These are phyloP conservation scores for Pythium rishiriense DNA, from an alignment of 352 stramenopile species.

Conservation along the genomic window DNA sequence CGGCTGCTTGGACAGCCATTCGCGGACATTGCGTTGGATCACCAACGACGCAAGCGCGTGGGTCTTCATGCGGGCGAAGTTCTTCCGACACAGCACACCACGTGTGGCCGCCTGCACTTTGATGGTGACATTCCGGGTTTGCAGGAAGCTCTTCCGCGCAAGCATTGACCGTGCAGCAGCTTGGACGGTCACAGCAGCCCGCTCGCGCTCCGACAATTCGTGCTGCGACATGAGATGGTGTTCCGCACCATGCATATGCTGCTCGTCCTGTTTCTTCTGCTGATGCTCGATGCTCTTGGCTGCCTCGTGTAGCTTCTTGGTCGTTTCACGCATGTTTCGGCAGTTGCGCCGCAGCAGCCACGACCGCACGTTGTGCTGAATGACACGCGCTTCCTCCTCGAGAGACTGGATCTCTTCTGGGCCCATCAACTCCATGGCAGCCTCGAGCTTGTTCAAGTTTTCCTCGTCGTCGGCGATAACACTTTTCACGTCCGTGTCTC, in stretches of 20 bases:
- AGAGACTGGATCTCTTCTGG: constrained; percentile 82
- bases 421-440: constrained; percentile 86
- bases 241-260: constrained; percentile 20
- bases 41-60: constrained; percentile 81
- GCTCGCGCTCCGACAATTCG: constrained; percentile 58
- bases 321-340: constrained; percentile 86
- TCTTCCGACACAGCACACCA: constrained; percentile 80
- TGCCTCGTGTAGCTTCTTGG: constrained; percentile 77
- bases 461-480: constrained; percentile 83
- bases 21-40: constrained; percentile 84
- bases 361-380: constrained; percentile 84
- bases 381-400: constrained; percentile 84
- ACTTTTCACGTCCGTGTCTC: constrained; percentile 79
- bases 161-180: constrained; percentile 84
- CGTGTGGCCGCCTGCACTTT: constrained; percentile 84
- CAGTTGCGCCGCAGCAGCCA: constrained; percentile 90
- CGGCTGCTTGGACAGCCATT: constrained; percentile 74
- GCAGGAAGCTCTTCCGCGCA: constrained; percentile 77
- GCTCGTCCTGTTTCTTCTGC: constrained; percentile 34
- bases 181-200: constrained; percentile 82
- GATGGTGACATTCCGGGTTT: constrained; percentile 85
- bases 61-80: constrained; percentile 87
- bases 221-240: constrained; percentile 25
- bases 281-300: constrained; percentile 61
- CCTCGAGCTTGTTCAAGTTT: constrained; percentile 70